A percentile compares a stretch with the other conserved stretches of the same genome.
These are phyloP conservation scores for Aspergillus amoenus DNA, from an alignment of 2,329 filamentous ascomycete genomes.

Conservation along the genomic window DNA sequence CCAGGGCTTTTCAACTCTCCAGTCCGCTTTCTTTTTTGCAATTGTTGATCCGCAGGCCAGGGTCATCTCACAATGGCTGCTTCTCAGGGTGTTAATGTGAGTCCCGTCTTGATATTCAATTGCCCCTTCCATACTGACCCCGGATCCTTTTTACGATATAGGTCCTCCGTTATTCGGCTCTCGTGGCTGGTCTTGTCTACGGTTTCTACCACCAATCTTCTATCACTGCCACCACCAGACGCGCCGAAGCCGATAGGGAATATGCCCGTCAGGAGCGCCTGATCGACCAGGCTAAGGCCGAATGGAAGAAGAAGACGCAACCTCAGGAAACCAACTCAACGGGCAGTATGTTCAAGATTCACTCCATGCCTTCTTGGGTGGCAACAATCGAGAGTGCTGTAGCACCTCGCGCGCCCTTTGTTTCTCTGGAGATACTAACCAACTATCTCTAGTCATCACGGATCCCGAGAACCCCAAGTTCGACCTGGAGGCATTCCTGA, in stretches of 20 bases:
- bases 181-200: conserved; percentile 89
- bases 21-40: conserved; percentile 36
- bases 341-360: conserved; percentile 35
- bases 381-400: background rate
- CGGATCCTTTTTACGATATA: conserved; percentile 42
- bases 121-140: conserved; percentile 15
- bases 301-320: conserved; percentile 76
- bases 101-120: conserved; percentile 24
- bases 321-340: conserved; percentile 47
- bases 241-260: conserved; percentile 71
- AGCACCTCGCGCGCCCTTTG: background rate
- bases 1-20: conserved; percentile 26
- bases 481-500: conserved; percentile 84
- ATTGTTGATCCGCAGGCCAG: conserved; percentile 45
- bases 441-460: conserved; percentile 57
- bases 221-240: conserved; percentile 70
- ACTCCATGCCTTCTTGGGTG: background rate
- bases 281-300: conserved; percentile 89
- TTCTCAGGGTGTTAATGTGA: conserved; percentile 67
- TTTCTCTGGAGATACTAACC: conserved; percentile 21
- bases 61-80: conserved; percentile 56
- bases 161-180: conserved; percentile 96
- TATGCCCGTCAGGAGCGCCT: conserved; percentile 88
- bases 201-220: conserved; percentile 89
- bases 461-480: conserved; percentile 86